These are phyloP conservation scores for Quercus phellos DNA, from an alignment of 331 rosid species.

Conservation along the genomic window DNA sequence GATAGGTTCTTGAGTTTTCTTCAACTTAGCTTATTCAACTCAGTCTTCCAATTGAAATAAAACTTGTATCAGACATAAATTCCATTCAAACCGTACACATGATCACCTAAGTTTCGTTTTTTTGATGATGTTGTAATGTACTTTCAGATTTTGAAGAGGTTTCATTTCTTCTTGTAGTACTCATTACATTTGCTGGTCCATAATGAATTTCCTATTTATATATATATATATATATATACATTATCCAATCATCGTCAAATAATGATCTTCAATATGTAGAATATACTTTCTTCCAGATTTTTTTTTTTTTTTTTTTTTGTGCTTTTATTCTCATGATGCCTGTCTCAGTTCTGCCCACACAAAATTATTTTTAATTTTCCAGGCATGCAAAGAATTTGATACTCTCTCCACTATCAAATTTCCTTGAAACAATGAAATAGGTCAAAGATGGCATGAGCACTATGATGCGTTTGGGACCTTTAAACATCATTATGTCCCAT, in stretches of 20 bases:
- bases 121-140: background rate
- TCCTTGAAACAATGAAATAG: background rate
- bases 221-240: background rate
- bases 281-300: too few relatives aligned
- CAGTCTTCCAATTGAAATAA: background rate
- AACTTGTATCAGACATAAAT: background rate
- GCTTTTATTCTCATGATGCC: background rate
- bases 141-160: background rate
- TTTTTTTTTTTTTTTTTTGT: background rate
- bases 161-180: background rate
- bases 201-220: background rate
- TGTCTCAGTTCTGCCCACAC: background rate
- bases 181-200: background rate
- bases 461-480: background rate
- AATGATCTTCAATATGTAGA: background rate
- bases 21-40: background rate
- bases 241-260: conserved; percentile 2
- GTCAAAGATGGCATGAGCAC: background rate
- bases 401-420: background rate
- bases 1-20: background rate
- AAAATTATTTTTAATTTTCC: background rate
- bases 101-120: background rate
- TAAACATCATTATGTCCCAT: background rate
- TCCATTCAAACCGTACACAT: background rate
- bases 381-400: background rate